phyloP scores from a whole-genome alignment of 305 asterid genomes.

The Fraxinus albicans region DNA sequence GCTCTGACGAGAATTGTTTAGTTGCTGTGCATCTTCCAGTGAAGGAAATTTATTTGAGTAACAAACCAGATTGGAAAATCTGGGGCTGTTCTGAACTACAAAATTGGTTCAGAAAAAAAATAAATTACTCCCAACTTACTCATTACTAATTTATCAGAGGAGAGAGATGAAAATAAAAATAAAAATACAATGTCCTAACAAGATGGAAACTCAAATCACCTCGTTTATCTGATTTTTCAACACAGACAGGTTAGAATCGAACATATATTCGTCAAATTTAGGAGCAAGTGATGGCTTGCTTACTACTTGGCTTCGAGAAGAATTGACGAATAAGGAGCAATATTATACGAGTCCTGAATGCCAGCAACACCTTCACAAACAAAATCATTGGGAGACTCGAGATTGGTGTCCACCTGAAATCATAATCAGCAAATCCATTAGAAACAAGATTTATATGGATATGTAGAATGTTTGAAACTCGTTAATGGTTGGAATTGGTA shows the following conservation, averaged over 20 bases:
- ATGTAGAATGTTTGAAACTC: neutral
- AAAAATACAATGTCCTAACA: no score
- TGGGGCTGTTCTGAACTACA: neutral
- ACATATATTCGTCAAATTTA: neutral
- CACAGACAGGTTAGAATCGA: neutral
- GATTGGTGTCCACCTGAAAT: conserved; percentile 87
- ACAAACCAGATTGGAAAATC: neutral
- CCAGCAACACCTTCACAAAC: conserved; percentile 67
- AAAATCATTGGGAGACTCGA: conserved; percentile 67
- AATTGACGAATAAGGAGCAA: conserved; percentile 77
- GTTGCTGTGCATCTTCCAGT: neutral
- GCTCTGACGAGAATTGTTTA: neutral
- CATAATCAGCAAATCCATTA: neutral
- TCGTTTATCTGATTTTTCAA: neutral
- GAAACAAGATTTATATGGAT: neutral
- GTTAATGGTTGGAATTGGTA: neutral
- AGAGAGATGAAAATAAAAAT: neutral
- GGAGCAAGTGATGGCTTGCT: neutral
- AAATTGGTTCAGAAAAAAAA: neutral
- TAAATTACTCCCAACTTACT: neutral
- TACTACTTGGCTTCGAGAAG: conserved; percentile 72
- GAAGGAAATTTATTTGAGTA: neutral
- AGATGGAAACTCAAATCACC: neutral
- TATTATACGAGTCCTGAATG: conserved; percentile 44
- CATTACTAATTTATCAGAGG: neutral